These are phyloP conservation scores for Thinopyrum elongatum DNA, from an alignment of 176 grass and related monocot genomes.

Conservation along the genomic window DNA sequence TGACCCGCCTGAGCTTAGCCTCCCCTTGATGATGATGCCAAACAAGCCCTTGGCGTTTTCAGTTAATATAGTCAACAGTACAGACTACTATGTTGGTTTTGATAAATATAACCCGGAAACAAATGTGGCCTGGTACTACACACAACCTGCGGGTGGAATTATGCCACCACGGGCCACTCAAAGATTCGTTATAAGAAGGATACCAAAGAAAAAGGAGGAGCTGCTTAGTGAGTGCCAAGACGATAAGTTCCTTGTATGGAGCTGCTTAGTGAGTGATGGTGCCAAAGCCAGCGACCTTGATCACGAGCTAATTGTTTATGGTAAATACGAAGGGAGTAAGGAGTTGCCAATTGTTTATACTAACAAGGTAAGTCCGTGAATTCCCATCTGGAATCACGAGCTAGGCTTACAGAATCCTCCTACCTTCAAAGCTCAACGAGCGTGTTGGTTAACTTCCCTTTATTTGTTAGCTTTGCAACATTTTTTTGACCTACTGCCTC, in stretches of 20 bases:
- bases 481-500: too few relatives aligned
- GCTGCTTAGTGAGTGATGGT: neutral
- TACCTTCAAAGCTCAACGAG: too few relatives aligned
- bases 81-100: neutral
- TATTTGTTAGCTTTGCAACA: too few relatives aligned
- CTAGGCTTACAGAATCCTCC: too few relatives aligned
- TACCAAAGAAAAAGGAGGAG: neutral
- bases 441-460: too few relatives aligned
- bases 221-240: neutral
- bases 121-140: neutral
- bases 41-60: neutral
- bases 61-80: neutral
- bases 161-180: neutral
- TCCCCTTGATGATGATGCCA: neutral
- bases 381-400: too few relatives aligned
- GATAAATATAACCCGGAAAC: accelerated
- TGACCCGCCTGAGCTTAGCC: neutral
- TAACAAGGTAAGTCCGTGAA: too few relatives aligned
- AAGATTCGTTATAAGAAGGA: neutral
- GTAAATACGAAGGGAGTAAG: too few relatives aligned
- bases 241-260: neutral
- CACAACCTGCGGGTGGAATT: neutral
- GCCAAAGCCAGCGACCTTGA: neutral
- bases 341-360: too few relatives aligned
- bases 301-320: too few relatives aligned